phyloP scores from a whole-genome alignment of 2,329 filamentous ascomycete species.

The Aureobasidium sp. region DNA sequence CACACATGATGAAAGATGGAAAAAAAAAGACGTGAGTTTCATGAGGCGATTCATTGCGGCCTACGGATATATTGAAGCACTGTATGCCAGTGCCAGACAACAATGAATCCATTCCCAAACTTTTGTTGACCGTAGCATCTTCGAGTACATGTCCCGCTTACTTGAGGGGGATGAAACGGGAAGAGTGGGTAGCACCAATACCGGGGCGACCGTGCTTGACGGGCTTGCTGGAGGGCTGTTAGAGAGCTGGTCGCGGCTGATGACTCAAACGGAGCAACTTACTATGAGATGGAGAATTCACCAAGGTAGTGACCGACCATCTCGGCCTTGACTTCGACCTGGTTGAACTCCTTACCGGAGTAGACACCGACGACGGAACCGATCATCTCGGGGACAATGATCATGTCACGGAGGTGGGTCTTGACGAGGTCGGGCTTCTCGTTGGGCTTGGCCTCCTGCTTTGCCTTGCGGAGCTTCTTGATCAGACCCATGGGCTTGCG shows the following conservation, averaged over 20 bases:
- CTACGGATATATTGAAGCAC: slow-evolving; percentile 12
- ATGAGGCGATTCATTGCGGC: slow-evolving; percentile 11
- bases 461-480: slow-evolving; percentile 99
- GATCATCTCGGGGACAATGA: slow-evolving; percentile 99
- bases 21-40: slow-evolving; percentile 7
- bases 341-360: slow-evolving; percentile 99
- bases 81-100: slow-evolving; percentile 6
- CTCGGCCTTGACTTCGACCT: slow-evolving; percentile 99
- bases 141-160: slow-evolving; percentile 39
- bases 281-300: slow-evolving; percentile 99
- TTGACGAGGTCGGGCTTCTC: slow-evolving; percentile 99
- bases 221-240: slow-evolving; percentile 73
- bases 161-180: slow-evolving; percentile 99
- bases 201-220: slow-evolving; percentile 99
- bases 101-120: slow-evolving; percentile 9
- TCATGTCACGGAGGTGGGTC: slow-evolving; percentile 99
- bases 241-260: slow-evolving; percentile 3
- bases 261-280: slow-evolving; percentile 38
- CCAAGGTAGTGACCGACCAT: slow-evolving; percentile 99
- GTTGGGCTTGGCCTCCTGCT: slow-evolving; percentile 98
- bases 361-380: slow-evolving; percentile 98
- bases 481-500: slow-evolving; percentile 99
- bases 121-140: slow-evolving; percentile 11
- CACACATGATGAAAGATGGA: not conserved
- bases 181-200: slow-evolving; percentile 99